Base-by-base conservation (phyloP, 2,329 filamentous ascomycete species). In the Penicillium aurantiogriseum region DNA sequence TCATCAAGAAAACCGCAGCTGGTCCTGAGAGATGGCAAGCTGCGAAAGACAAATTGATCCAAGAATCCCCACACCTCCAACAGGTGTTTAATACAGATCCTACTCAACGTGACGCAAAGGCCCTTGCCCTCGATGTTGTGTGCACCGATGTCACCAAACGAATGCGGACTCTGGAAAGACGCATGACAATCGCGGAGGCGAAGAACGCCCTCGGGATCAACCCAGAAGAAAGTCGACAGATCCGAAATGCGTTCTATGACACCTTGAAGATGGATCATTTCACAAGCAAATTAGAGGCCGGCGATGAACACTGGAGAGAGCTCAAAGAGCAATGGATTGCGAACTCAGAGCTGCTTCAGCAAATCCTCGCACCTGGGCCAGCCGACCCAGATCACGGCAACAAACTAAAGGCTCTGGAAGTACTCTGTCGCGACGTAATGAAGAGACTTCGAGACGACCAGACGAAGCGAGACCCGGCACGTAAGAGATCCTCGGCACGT, bases 61-160 rank as follows among this genome's bases (percentile, higher is more conserved):
- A 82, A 25, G 84, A 87, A 65, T 86, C 83, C 27, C 75, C 81
- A 15, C 86, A 89, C 63, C 77, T 95, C 17, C 83, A 86, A 59
- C 75, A 76, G 3, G 78, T 85, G 27, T 85, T 91, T 67, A 85
- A 82, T 76, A 72, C 80, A 7, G 80, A 85, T 43, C 80, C 83
- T 27, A 81, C 82, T 3, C 79, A 86, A 23, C 72, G 83, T 17
- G 85, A 88, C 43, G 78, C 81, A 42, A 89, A 87, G 69, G 81
- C 81, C 38, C 79, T 91, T 45, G 89, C 90, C 0, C 77, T 95
- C 5, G 90, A 95, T 70, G 83, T 91, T 45, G 87, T 95, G 25
- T 92, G 89, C 68, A 88, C 85, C 29, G 90, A 93, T 74, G 88
- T 93, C 31, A 92, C 89, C 1, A 94, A 94, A 74, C 81, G 88